Evolutionary conservation across 2,329 filamentous ascomycete genomes (phyloP).

Genomic region (Apiospora kogelbergensis): DNA sequence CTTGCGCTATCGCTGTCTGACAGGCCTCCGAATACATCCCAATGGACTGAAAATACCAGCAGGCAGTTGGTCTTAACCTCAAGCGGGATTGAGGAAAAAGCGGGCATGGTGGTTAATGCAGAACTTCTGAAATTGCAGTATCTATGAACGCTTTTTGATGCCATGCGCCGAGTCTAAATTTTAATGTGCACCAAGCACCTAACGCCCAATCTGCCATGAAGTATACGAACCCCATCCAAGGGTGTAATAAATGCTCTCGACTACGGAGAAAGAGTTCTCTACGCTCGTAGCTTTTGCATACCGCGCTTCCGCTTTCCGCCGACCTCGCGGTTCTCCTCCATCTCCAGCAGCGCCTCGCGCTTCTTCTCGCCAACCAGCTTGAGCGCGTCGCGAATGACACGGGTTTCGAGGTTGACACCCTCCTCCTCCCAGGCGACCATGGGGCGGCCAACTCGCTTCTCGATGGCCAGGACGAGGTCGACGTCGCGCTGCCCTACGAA

Average conservation of each 20-base stretch:
- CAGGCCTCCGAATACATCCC: background rate
- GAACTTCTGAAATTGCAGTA: background rate
- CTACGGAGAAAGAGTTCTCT: conserved; percentile 12
- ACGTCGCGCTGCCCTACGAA: conserved; percentile 94
- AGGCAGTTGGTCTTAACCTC: background rate
- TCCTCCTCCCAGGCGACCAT: conserved; percentile 88
- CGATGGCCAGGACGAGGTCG: conserved; percentile 85
- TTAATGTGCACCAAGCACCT: background rate
- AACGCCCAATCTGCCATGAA: background rate
- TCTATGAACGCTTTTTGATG: background rate
- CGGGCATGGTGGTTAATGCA: background rate
- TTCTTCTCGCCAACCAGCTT: conserved; percentile 96
- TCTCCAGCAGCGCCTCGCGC: conserved; percentile 83
- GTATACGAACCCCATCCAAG: background rate
- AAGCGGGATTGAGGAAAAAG: background rate
- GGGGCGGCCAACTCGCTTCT: conserved; percentile 73
- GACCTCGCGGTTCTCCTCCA: conserved; percentile 90
- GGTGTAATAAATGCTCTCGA: background rate
- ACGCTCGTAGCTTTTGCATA: conserved; percentile 54
- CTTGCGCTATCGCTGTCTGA: background rate
- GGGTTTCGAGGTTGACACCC: conserved; percentile 88
- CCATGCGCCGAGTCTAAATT: background rate
- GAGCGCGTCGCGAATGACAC: conserved; percentile 80
- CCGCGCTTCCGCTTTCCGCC: conserved; percentile 74
- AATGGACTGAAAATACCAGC: background rate